These are phyloP conservation scores for Tilletia horrida DNA, from an alignment of 1,284 basidiomycete genomes.

Conservation along the genomic window DNA sequence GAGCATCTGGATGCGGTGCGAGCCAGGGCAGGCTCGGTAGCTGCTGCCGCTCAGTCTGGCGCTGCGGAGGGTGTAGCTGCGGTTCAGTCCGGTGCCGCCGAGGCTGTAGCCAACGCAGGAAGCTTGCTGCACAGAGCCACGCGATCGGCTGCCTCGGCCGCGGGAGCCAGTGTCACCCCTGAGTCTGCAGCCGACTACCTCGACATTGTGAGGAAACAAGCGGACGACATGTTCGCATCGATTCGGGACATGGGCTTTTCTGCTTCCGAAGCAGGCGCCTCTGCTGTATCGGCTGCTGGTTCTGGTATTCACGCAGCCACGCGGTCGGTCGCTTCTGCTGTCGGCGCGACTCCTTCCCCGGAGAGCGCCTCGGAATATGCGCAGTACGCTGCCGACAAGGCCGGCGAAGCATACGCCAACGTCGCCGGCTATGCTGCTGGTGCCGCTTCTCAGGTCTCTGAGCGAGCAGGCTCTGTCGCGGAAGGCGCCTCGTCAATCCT, in stretches of 20 bases:
- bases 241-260: neutral
- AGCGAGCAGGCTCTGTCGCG: neutral
- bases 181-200: slow-evolving; percentile 27
- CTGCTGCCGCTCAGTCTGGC: neutral
- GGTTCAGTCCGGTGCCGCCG: slow-evolving; percentile 8
- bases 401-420: neutral
- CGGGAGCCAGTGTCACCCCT: slow-evolving; percentile 26
- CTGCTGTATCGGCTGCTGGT: neutral
- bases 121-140: slow-evolving; percentile 15
- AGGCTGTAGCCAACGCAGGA: neutral
- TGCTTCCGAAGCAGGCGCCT: neutral
- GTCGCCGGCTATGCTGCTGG: slow-evolving; percentile 2
- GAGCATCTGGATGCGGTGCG: slow-evolving; percentile 16
- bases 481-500: neutral
- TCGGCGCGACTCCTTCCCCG: slow-evolving; percentile 9
- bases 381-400: slow-evolving; percentile 4
- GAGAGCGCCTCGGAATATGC: slow-evolving; percentile 4
- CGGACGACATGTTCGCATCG: neutral
- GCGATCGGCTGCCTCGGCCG: slow-evolving; percentile 22
- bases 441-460: neutral
- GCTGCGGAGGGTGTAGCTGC: neutral
- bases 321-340: slow-evolving; percentile 11
- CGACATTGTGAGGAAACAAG: slow-evolving; percentile 12
- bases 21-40: neutral
- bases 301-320: neutral